These are phyloP conservation scores for Sphagnum magellanicum DNA, from an alignment of 228 moss, liverwort and hornwort genomes.

Conservation along the genomic window DNA sequence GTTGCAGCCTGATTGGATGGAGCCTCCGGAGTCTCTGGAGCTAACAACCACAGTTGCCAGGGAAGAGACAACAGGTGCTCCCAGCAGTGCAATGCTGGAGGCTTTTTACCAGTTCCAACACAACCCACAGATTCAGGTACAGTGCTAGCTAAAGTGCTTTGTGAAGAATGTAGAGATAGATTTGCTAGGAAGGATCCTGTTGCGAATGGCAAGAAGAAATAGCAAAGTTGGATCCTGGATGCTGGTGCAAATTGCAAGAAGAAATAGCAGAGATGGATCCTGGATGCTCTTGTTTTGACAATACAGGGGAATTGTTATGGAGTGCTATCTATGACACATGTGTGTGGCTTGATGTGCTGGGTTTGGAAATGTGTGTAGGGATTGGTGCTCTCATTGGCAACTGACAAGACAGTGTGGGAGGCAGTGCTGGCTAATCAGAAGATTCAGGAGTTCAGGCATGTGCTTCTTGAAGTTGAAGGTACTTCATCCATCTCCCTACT, in stretches of 20 bases:
- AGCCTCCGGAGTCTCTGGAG: conserved; percentile 36
- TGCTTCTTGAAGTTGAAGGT: conserved; percentile 30
- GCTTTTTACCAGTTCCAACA: conserved; percentile 63
- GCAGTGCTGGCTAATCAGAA: conserved; percentile 85
- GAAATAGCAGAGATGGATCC: no score
- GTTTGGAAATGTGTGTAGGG: conserved; percentile 27
- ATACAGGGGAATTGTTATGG: no score
- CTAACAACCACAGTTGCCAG: conserved; percentile 10
- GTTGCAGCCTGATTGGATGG: conserved; percentile 29
- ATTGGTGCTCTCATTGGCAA: conserved; percentile 80
- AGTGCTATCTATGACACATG: no score
- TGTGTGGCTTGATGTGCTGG: no score
- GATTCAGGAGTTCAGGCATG: conserved; percentile 90
- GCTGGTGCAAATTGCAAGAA: no score
- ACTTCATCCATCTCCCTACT: background rate
- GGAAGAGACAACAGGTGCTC: conserved; percentile 12
- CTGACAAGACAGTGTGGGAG: conserved; percentile 80
- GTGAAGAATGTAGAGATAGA: no score
- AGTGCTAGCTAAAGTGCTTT: no score
- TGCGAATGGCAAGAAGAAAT: no score
- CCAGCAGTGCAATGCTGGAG: conserved; percentile 46
- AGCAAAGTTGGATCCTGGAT: no score
- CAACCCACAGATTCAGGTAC: conserved; percentile 54
- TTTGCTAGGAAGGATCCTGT: no score
- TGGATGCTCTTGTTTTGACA: no score